These are phyloP conservation scores for Luffa aegyptiaca DNA, from an alignment of 306 rosid genomes.

Conservation along the genomic window DNA sequence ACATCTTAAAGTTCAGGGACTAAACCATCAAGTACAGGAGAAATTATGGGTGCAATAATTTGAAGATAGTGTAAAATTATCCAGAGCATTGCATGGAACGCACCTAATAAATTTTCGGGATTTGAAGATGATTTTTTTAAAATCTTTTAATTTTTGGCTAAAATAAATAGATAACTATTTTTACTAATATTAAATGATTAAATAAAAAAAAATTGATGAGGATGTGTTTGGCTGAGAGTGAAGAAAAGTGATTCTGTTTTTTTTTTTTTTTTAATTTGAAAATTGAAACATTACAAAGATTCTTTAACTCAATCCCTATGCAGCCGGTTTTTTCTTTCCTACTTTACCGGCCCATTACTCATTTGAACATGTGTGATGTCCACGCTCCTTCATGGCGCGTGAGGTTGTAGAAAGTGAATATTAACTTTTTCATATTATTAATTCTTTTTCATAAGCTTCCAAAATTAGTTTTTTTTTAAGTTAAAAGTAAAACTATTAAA, in stretches of 20 bases:
- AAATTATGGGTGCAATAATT: too few relatives aligned
- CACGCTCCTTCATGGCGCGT: neutral
- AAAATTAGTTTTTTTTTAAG: neutral
- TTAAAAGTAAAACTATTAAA: neutral
- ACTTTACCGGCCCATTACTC: neutral
- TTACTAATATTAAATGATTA: neutral
- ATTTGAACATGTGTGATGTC: neutral
- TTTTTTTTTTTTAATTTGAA: neutral
- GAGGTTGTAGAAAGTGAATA: neutral
- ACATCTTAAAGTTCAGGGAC: too few relatives aligned
- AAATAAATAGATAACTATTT: neutral
- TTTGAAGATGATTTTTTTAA: too few relatives aligned
- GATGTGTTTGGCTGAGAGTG: neutral
- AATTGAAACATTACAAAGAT: slow-evolving; percentile 3
- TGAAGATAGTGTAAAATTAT: too few relatives aligned
- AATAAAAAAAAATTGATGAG: neutral
- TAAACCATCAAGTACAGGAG: too few relatives aligned
- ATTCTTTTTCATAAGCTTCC: neutral
- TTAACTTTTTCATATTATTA: neutral
- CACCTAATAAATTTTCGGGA: too few relatives aligned
- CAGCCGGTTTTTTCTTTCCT: neutral
- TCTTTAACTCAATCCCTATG: slow-evolving; percentile 11
- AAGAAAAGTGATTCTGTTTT: neutral
- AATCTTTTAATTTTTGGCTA: too few relatives aligned
- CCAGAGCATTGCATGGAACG: too few relatives aligned